Base-by-base conservation (phyloP, 768 basidiomycete species). In the Lentinula aciculospora region DNA sequence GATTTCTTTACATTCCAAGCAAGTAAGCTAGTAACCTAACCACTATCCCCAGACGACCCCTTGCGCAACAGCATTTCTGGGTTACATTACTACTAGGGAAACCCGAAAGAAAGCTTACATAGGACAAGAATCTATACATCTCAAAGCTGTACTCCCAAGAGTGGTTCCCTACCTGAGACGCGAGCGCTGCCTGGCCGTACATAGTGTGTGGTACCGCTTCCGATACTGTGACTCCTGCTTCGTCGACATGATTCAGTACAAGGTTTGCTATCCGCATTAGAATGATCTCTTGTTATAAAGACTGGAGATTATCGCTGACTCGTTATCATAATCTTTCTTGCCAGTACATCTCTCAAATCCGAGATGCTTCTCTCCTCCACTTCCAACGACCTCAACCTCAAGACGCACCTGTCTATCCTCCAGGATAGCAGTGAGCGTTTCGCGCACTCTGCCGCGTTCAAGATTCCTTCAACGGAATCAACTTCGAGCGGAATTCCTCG, bases 351-450 rank as follows among this genome's bases (percentile, higher is more conserved):
- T 39, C 15, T 28, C 3, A 7, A 3, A 39, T 7, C n/a, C 42
- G 21, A 44, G 42, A 36, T 25, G 49, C 15, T 23, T 39, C 46
- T 31, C 46, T 29, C 28, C 21, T 10, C 32, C 36, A 39, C 8
- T 28, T 19, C 47, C 34, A n/a, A 12, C 21, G 8, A 44, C 21
- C 17, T 21, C 8, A 44, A 23, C 19, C 36, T 53, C 21, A 39
- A 25, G 13, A 53, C 84, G 34, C 88, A 89, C 67, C 80, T 90
- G 25, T 80, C 84, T 39, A 73, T 86, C 63, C 79, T 89, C 60
- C 76, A 85, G 58, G 71, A 77, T 48, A 81, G 78, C 61, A 78
- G 84, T 19, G 62, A 73, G 46, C 74, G 69, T 58, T 76, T 76
- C 66, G 74, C 84, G n/a, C 71, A 74, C 25, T 69, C 76, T 2